Evolutionary conservation across 495 filamentous ascomycete species (phyloP), one percentile per base, ranked within the genome.

Genomic region (Hypoxylon trugodes): DNA sequence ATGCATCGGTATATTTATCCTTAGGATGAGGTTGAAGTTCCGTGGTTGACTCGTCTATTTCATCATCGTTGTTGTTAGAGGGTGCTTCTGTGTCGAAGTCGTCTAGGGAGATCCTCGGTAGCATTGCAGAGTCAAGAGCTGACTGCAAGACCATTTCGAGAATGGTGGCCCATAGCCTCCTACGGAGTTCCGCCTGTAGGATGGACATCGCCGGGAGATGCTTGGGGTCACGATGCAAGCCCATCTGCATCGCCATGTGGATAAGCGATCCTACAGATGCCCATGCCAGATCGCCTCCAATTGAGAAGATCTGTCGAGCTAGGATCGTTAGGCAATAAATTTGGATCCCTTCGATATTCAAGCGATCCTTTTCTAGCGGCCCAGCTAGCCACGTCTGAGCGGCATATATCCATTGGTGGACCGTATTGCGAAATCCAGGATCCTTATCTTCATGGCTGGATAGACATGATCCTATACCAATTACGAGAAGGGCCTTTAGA

Each of bases 141-240:
- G 86, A 77, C 61, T 88, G 86, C 2, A 86, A 61, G 46, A 74
- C 73, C 22, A 89, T 62, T 53, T 90, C 87, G 13, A 89, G 64
- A 21, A 90, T 82, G 3, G 86, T 88, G 10, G 79, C 79, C 87
- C 87, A 90, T 2, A 89, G 53, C 16, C 86, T 73, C 42, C 87
- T 79, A 2, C 85, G 82, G 21, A 86, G 47, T 57, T 89, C 86
- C 3, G 75, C 76, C 56, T 82, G 79, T 15, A 84, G 75, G 0
- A 73, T 35, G 1, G 78, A 59, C 73, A 82, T 81, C 25, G 69
- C 69, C 1, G 74, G 76, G 41, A 86, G 81, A 30, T 81, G 73
- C 15, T 74, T 75, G 0, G 86, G 86, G 60, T 87, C 83, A 3
- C 82, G 82, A 60, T 89, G 84, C 12, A 88, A 55, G 1, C 84